Conservation (phyloP, 805 yeast genomes). For the Candida parachauliodes region DNA sequence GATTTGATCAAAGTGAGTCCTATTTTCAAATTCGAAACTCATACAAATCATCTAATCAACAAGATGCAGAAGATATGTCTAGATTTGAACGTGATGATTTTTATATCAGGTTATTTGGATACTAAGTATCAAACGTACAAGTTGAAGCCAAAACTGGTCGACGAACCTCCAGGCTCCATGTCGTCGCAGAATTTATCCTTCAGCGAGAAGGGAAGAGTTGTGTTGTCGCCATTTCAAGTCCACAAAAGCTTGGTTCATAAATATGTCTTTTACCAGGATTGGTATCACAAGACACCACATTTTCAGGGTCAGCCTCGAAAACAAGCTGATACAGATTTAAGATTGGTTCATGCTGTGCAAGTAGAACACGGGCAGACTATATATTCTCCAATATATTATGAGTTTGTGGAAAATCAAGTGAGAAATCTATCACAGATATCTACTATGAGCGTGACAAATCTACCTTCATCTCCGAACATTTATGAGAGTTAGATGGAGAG, state of each 20-base stretch:
- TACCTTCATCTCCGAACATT: constrained; percentile 4
- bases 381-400: constrained; percentile 22
- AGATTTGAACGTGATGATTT: constrained; percentile 21
- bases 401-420: constrained; percentile 10
- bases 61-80: constrained; percentile 21
- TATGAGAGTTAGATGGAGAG: no score
- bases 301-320: constrained; percentile 3
- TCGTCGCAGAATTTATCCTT: constrained; percentile 4
- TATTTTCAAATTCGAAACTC: constrained; percentile 25
- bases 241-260: constrained; percentile 13
- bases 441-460: neutral
- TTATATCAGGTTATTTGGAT: constrained; percentile 30
- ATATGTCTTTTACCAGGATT: constrained; percentile 32
- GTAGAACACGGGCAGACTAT: constrained; percentile 12
- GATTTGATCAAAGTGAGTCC: constrained; percentile 29
- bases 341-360: constrained; percentile 15
- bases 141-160: neutral
- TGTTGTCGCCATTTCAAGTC: constrained; percentile 12
- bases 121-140: constrained; percentile 19
- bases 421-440: constrained; percentile 5
- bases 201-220: constrained; percentile 14
- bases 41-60: constrained; percentile 24
- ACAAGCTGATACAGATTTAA: constrained; percentile 11
- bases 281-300: constrained; percentile 24
- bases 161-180: constrained; percentile 4